These are phyloP conservation scores for Mortierella alpina DNA, from an alignment of 192 early-diverging fungal genomes.

Conservation along the genomic window DNA sequence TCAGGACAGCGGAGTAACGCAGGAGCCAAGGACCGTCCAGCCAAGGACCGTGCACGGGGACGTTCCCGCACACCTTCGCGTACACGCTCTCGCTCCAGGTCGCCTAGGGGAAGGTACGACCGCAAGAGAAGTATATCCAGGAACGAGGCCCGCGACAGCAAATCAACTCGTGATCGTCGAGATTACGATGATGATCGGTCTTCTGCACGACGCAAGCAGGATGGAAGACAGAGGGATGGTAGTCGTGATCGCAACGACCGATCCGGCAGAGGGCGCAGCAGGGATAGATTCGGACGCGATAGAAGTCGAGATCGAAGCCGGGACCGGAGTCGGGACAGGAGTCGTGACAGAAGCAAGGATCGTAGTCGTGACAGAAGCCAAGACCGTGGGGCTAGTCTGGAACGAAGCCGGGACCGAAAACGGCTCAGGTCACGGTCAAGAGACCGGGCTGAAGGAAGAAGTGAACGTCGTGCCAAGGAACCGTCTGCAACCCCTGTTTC, in stretches of 20 bases:
- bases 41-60: slow-evolving; percentile 34
- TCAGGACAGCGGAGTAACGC: slow-evolving; percentile 22
- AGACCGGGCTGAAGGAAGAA: slow-evolving; percentile 26
- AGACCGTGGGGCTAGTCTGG: slow-evolving; percentile 24
- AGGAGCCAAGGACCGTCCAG: slow-evolving; percentile 14
- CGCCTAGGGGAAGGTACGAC: slow-evolving; percentile 43
- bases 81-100: slow-evolving; percentile 37
- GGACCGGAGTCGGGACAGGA: slow-evolving; percentile 37
- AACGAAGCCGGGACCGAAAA: slow-evolving; percentile 33
- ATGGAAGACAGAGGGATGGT: slow-evolving; percentile 29
- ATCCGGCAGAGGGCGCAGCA: slow-evolving; percentile 31
- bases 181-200: slow-evolving; percentile 47
- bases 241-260: slow-evolving; percentile 42
- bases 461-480: slow-evolving; percentile 29
- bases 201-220: slow-evolving; percentile 26
- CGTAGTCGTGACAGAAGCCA: slow-evolving; percentile 20
- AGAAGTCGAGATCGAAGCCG: slow-evolving; percentile 24
- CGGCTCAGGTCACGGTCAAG: slow-evolving; percentile 29
- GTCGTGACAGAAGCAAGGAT: slow-evolving; percentile 16
- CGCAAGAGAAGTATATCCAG: slow-evolving; percentile 29
- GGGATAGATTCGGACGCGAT: slow-evolving; percentile 41
- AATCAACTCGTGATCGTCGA: slow-evolving; percentile 34
- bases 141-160: slow-evolving; percentile 33
- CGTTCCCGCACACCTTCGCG: slow-evolving; percentile 37
- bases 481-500: slow-evolving; percentile 14